These are phyloP conservation scores for Davidsoniella eucalypti DNA, from an alignment of 2,329 filamentous ascomycete species.

Conservation along the genomic window DNA sequence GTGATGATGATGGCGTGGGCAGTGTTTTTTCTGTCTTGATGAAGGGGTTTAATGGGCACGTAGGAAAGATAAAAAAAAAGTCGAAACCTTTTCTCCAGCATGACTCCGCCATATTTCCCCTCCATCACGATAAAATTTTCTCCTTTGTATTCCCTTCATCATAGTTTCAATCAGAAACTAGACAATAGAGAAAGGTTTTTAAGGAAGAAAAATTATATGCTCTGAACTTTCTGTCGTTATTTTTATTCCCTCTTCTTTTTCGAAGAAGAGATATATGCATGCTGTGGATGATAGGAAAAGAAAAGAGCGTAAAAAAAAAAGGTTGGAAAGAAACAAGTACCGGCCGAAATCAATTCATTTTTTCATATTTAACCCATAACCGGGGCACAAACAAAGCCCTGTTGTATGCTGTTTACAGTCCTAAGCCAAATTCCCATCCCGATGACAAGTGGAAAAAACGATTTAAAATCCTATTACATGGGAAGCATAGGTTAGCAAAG, in stretches of 20 bases:
- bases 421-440: conserved; percentile 31
- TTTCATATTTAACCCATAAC: conserved; percentile 25
- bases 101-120: too few relatives aligned
- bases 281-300: neutral
- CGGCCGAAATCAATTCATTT: conserved; percentile 15
- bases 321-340: conserved; percentile 7
- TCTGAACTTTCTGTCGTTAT: neutral
- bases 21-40: too few relatives aligned
- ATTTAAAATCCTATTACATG: conserved; percentile 26
- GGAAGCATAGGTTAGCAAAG: neutral
- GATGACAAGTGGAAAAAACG: conserved; percentile 23
- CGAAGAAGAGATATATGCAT: neutral
- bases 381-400: conserved; percentile 26
- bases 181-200: too few relatives aligned
- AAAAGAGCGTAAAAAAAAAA: neutral
- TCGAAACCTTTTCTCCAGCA: too few relatives aligned
- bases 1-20: too few relatives aligned
- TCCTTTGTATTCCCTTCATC: too few relatives aligned
- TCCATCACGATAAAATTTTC: too few relatives aligned
- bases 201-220: too few relatives aligned
- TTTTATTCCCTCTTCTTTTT: neutral
- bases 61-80: too few relatives aligned
- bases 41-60: too few relatives aligned
- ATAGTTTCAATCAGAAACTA: too few relatives aligned
- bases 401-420: conserved; percentile 30